phyloP scores from a whole-genome alignment of 352 stramenopile species.

The Pythium graminicola region DNA sequence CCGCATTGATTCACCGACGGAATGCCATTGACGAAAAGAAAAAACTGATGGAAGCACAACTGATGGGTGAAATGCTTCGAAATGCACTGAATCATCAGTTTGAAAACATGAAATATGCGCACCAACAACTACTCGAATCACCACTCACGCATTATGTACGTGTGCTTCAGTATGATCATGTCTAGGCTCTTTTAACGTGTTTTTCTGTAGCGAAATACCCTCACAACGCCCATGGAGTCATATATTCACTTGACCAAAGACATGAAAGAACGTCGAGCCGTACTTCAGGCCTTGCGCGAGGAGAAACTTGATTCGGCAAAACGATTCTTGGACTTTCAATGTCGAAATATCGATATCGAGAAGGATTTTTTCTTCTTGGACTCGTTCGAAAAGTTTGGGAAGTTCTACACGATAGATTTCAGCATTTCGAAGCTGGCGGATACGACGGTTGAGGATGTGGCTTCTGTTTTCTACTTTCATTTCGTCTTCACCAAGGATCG shows the following conservation, averaged over 20 bases:
- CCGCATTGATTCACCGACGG: constrained; percentile 3
- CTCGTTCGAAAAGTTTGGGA: constrained; percentile 78
- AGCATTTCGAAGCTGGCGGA: constrained; percentile 66
- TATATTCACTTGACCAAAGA: constrained; percentile 60
- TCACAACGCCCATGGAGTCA: constrained; percentile 78
- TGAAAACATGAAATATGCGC: constrained; percentile 35
- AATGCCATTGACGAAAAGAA: constrained; percentile 25
- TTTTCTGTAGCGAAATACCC: too few relatives aligned
- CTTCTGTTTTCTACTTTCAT: constrained; percentile 67
- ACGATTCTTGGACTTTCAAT: constrained; percentile 75
- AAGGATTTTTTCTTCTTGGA: constrained; percentile 69
- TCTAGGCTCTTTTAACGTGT: too few relatives aligned
- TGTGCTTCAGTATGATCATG: too few relatives aligned
- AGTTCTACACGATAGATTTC: constrained; percentile 75
- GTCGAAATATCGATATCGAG: constrained; percentile 41
- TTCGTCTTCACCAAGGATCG: constrained; percentile 48
- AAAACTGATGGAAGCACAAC: constrained; percentile 22
- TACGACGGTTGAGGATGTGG: constrained; percentile 52
- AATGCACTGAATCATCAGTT: constrained; percentile 32
- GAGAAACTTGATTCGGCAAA: constrained; percentile 76
- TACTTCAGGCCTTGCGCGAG: constrained; percentile 50
- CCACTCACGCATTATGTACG: constrained; percentile 52
- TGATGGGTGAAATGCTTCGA: constrained; percentile 29
- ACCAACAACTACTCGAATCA: constrained; percentile 33
- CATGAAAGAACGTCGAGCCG: constrained; percentile 55